phyloP scores from a whole-genome alignment of 2,329 filamentous ascomycete species.

The Colletotrichum kahawae region DNA sequence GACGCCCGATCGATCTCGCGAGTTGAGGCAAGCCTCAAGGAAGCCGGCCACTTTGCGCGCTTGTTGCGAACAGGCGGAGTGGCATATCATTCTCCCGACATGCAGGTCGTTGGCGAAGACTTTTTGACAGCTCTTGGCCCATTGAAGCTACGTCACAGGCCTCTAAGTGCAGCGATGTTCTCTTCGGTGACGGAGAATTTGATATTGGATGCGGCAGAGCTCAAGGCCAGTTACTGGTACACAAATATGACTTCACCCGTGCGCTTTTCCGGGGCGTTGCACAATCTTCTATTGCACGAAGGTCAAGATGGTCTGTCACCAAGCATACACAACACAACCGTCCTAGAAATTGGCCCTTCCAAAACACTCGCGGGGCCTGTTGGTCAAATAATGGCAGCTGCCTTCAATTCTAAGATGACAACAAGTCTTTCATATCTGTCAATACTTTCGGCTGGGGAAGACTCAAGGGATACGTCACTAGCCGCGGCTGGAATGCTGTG shows the following conservation, averaged over 20 bases:
- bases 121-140: not conserved
- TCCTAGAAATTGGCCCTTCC: constrained; percentile 33
- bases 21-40: constrained; percentile 36
- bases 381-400: constrained; percentile 23
- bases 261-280: constrained; percentile 32
- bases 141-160: not conserved
- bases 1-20: constrained; percentile 44
- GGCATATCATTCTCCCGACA: constrained; percentile 12
- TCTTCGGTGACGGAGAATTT: not conserved
- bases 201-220: not conserved
- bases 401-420: not conserved
- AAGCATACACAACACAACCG: not conserved
- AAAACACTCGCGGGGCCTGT: constrained; percentile 32
- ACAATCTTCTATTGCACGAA: constrained; percentile 30
- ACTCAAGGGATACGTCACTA: not conserved
- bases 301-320: not conserved
- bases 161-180: constrained; percentile 34
- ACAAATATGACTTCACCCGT: constrained; percentile 13
- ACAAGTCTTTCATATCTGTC: not conserved
- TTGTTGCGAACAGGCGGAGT: not conserved
- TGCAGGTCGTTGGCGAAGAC: not conserved
- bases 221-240: not conserved
- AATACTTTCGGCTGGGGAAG: not conserved
- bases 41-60: not conserved
- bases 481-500: not conserved